Base-by-base conservation (phyloP, 2,329 filamentous ascomycete genomes). In the Aureobasidium sp. region DNA sequence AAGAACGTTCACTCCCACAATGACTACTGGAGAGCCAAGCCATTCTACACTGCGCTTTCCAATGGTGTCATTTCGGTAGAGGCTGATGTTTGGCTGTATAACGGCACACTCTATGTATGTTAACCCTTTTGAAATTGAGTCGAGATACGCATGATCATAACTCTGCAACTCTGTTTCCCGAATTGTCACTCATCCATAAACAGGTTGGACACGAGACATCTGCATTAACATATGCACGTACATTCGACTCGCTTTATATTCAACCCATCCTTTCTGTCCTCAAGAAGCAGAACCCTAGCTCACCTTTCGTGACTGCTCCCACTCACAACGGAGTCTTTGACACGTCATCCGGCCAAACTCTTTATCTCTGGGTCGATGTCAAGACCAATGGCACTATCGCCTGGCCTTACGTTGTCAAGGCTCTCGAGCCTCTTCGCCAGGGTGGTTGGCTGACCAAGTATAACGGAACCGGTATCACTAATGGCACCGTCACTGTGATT, bases 311-410 rank as follows among this genome's bases (percentile, higher is more conserved):
- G 4, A 70, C 75, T 1, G 72, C 74, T 0, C 76, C 78, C 9
- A 87, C 86, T 5, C 80, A 82, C 50, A 88, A 90, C 71, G 89
- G 89, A 40, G 86, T 91, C 18, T 91, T 84, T 72, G 89, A 91
- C 74, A 87, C 87, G 1, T 72, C 73, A 40, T 73, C 78, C 1
- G 79, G 75, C 8, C 88, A 90, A 74, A 90, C 88, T 0, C 80
- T 91, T 8, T 90, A 90, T 77, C 90, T 89, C 76, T 69, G 51
- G 51, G 85, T 91, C 66, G 89, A 91, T 72, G 71, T 90, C 66
- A 91, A 91, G 75, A 90, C 88, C 0, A 77, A 83, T 42, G 87
- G 87, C 8, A 71, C 76, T 0, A 80, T 79, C 38, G 89, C 89
- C 1, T 90, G 86, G 80, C 79, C 87, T 2, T 81, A 80, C 40